phyloP scores from a whole-genome alignment of 306 rosid species.

The Inga laurina region DNA sequence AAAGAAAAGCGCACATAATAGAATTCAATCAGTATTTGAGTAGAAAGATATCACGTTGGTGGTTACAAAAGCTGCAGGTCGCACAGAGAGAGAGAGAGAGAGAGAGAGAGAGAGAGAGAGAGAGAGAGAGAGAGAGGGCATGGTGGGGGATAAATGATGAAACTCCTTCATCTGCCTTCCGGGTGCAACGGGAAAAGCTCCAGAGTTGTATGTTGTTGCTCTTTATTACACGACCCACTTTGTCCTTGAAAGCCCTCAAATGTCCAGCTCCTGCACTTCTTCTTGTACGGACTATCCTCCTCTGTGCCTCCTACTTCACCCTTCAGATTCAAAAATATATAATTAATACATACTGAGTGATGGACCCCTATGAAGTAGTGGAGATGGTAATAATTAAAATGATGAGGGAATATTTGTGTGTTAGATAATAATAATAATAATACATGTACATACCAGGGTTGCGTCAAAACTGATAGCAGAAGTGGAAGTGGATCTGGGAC shows the following conservation, averaged over 20 bases:
- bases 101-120: neutral
- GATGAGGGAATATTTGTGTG: too few species aligned
- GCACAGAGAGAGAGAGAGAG: neutral
- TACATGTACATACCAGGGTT: neutral
- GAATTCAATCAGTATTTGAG: slow-evolving; percentile 25
- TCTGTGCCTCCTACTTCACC: slow-evolving; percentile 51
- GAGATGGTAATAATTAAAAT: neutral
- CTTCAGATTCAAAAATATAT: slow-evolving; percentile 21
- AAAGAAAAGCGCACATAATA: slow-evolving; percentile 43
- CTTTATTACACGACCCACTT: slow-evolving; percentile 37
- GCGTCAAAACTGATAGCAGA: slow-evolving; percentile 31
- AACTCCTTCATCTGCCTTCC: slow-evolving; percentile 70
- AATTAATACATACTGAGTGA: neutral
- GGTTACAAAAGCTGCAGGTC: slow-evolving; percentile 4
- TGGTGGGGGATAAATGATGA: slow-evolving; percentile 2
- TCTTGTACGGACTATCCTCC: slow-evolving; percentile 79
- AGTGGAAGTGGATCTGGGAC: slow-evolving; percentile 38
- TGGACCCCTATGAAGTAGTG: neutral
- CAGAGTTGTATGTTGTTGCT: slow-evolving; percentile 64
- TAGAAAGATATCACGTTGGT: neutral
- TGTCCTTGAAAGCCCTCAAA: slow-evolving; percentile 65
- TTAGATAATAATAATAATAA: neutral
- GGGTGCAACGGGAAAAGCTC: slow-evolving; percentile 95
- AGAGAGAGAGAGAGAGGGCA: neutral
- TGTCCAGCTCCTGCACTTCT: slow-evolving; percentile 72